Evolutionary conservation across 495 filamentous ascomycete genomes (phyloP).

Genomic region (Platismatia glauca): DNA sequence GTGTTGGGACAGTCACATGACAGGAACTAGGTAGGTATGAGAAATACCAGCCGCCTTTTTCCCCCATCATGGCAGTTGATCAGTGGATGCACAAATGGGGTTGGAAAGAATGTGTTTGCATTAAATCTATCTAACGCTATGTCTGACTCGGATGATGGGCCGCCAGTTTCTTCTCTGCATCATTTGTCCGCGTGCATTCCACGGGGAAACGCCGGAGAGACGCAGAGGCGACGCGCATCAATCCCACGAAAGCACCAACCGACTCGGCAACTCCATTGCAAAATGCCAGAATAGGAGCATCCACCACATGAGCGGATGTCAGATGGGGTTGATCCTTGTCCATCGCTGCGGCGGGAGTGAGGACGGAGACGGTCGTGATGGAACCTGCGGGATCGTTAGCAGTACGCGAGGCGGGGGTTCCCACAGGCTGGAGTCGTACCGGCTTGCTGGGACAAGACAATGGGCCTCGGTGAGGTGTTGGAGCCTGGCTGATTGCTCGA

Average conservation of each 20-base stretch:
- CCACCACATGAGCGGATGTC: not conserved
- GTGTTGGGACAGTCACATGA: not conserved
- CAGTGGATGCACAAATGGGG: not conserved
- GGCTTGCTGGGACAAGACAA: not conserved
- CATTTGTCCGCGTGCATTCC: not conserved
- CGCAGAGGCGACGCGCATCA: not conserved
- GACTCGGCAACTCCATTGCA: not conserved
- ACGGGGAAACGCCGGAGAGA: not conserved
- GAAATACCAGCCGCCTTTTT: not conserved
- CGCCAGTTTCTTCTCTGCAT: not conserved
- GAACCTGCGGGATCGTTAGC: not conserved
- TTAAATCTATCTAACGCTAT: not conserved
- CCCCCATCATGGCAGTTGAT: not conserved
- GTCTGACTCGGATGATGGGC: not conserved
- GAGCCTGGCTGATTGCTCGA: not conserved
- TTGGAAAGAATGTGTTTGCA: not conserved
- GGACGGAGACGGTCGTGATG: not conserved
- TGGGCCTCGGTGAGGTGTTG: not conserved
- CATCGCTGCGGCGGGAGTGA: not conserved
- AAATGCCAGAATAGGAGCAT: not conserved
- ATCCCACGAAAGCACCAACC: not conserved
- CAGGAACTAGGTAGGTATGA: not conserved
- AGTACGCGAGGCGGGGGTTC: not conserved
- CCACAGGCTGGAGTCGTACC: not conserved
- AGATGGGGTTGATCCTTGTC: not conserved